phyloP scores from a whole-genome alignment of 2,329 filamentous ascomycete species.

The Eutypa lata region DNA sequence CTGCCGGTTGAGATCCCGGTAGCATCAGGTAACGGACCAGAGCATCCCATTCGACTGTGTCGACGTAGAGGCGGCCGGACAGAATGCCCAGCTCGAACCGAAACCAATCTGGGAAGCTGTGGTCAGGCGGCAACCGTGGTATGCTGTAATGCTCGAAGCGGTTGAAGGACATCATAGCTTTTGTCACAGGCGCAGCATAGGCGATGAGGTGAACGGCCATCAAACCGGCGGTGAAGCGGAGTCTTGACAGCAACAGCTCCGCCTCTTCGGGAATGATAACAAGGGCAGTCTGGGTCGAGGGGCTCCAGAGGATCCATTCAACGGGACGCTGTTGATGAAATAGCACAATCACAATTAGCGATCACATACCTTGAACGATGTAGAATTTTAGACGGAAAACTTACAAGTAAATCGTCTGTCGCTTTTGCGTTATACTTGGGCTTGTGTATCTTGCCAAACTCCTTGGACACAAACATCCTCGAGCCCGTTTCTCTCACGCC shows the following conservation, averaged over 20 bases:
- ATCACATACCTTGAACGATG: conserved; percentile 9
- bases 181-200: conserved; percentile 61
- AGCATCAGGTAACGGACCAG: conserved; percentile 30
- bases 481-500: conserved; percentile 19
- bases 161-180: conserved; percentile 59
- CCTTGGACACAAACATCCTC: conserved; percentile 36
- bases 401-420: conserved; percentile 33
- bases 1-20: conserved; percentile 9
- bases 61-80: conserved; percentile 58
- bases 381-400: conserved; percentile 9
- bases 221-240: conserved; percentile 23
- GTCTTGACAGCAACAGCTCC: conserved; percentile 47
- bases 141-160: conserved; percentile 49
- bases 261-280: conserved; percentile 63
- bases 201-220: conserved; percentile 44
- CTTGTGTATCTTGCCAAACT: conserved; percentile 47
- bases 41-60: conserved; percentile 40
- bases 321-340: conserved; percentile 40
- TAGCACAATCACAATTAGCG: conserved; percentile 2
- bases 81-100: conserved; percentile 58
- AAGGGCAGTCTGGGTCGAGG: conserved; percentile 42
- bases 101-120: conserved; percentile 49
- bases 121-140: conserved; percentile 40
- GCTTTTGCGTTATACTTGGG: conserved; percentile 8
- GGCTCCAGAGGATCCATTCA: conserved; percentile 61